Evolutionary conservation across 108 stramenopile species (phyloP).

Genomic region (Schizochytrium sp.): DNA sequence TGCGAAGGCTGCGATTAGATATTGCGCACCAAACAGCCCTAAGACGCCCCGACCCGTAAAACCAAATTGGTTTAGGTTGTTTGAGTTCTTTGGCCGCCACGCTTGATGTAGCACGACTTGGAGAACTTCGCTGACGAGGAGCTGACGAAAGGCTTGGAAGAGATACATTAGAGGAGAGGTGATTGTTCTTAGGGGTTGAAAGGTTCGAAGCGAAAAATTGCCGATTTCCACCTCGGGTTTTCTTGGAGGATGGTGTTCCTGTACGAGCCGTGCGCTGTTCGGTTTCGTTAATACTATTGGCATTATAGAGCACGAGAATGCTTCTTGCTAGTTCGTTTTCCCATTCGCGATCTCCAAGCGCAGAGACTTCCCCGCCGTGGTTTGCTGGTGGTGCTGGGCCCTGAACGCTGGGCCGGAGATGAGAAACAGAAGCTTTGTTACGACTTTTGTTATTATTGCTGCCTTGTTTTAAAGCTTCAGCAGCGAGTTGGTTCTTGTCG

Average conservation of each 20-base stretch:
- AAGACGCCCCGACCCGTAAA: constrained; percentile 67
- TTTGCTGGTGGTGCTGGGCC: neutral
- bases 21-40: constrained; percentile 68
- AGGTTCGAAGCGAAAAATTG: neutral
- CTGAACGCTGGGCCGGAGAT: neutral
- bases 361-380: neutral
- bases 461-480: neutral
- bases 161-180: neutral
- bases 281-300: neutral
- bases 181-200: neutral
- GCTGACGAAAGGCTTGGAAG: neutral
- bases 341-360: constrained; percentile 44
- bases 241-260: neutral
- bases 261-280: neutral
- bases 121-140: no score
- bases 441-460: neutral
- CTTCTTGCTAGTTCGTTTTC: constrained; percentile 64
- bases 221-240: no score
- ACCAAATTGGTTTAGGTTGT: constrained; percentile 71
- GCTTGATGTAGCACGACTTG: no score
- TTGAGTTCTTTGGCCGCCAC: neutral
- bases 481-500: neutral
- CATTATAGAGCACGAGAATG: constrained; percentile 36
- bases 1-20: constrained; percentile 46
- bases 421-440: neutral